Evolutionary conservation across 768 basidiomycete genomes (phyloP).

Genomic region (Mycena kentingensis): DNA sequence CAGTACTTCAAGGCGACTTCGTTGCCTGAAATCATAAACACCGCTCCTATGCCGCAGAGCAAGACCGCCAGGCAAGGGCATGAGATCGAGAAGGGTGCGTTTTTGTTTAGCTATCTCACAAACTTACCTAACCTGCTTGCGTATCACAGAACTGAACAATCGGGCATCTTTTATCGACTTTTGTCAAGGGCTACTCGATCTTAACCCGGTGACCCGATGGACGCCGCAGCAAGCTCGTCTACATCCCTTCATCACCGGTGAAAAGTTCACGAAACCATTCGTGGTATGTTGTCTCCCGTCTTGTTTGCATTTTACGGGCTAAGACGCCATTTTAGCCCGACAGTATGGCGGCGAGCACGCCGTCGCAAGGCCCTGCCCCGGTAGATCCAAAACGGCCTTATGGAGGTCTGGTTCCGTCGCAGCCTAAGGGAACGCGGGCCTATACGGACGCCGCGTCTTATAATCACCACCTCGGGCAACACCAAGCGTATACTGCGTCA

Average conservation of each 20-base stretch:
- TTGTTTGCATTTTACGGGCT: conserved; percentile 6
- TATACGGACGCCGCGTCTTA: conserved; percentile 93
- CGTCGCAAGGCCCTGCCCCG: conserved; percentile 32
- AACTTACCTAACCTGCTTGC: conserved; percentile 6
- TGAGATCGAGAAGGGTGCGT: conserved; percentile 88
- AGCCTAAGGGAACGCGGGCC: conserved; percentile 80
- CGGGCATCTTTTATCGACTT: conserved; percentile 97
- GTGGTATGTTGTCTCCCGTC: conserved; percentile 51
- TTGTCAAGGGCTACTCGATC: conserved; percentile 88
- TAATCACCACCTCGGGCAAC: conserved; percentile 92
- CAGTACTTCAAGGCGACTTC: conserved; percentile 97
- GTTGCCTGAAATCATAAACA: conserved; percentile 93
- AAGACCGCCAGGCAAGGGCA: conserved; percentile 75
- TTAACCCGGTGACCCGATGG: conserved; percentile 96
- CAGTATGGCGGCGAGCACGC: conserved; percentile 34
- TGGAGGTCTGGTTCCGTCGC: conserved; percentile 89
- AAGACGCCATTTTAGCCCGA: conserved; percentile 52
- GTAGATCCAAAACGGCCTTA: conserved; percentile 85
- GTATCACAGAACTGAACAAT: conserved; percentile 79
- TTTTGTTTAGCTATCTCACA: conserved; percentile 2
- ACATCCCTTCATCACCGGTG: conserved; percentile 98
- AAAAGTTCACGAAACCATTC: conserved; percentile 89
- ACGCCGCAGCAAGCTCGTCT: conserved; percentile 93
- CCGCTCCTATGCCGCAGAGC: conserved; percentile 87
- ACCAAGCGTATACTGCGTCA: conserved; percentile 87